Conservation (phyloP, 495 filamentous ascomycete genomes). For the Cetradonia linearis region DNA sequence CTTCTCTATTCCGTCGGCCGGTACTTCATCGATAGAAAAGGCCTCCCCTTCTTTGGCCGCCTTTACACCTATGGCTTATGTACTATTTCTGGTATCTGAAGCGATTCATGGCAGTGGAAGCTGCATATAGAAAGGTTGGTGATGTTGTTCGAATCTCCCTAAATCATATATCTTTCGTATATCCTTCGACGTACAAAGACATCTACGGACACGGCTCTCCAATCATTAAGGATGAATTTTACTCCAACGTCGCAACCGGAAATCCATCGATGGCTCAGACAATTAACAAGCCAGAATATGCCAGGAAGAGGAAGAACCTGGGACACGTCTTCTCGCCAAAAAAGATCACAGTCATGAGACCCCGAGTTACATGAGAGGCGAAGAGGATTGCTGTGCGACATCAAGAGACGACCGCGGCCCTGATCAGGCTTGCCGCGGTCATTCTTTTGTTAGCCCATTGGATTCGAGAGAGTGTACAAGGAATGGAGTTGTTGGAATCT, state of each 20-base stretch:
- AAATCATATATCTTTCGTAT: background rate
- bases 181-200: background rate
- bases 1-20: no score
- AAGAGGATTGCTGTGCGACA: no score
- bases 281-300: background rate
- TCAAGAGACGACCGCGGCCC: no score
- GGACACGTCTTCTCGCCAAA: background rate
- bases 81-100: background rate
- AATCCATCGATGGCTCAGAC: background rate
- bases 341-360: background rate
- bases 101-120: background rate
- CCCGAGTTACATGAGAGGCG: no score
- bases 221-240: background rate
- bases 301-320: background rate
- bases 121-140: background rate
- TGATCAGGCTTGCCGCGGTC: no score
- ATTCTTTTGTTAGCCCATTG: no score
- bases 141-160: background rate
- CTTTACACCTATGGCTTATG: background rate
- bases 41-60: background rate
- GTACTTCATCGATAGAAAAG: no score
- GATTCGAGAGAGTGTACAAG: no score
- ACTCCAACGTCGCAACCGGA: background rate
- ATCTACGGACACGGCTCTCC: conserved; percentile 1
- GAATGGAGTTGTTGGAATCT: no score